Base-by-base conservation (phyloP, 352 stramenopile species). In the Aphanomyces cochlioides region DNA sequence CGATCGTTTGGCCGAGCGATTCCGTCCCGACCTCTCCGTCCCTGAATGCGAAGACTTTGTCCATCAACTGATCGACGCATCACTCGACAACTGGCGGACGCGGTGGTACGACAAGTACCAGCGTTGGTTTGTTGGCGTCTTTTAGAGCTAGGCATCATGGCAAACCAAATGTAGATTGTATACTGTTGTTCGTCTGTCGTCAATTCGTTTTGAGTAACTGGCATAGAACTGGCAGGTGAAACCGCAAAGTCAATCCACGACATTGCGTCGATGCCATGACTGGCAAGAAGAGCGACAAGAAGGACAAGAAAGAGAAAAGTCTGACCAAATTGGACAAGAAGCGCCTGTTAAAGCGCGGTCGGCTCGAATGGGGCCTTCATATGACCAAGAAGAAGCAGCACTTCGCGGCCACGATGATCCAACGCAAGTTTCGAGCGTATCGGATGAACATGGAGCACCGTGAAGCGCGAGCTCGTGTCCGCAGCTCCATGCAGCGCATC, bases 101-200 rank as follows among this genome's bases (percentile, higher is more conserved):
- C 87, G 93, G 50, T 98, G 94, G 87, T 99, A 99, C 81, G 93
- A 98, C 77, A 88, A 95, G 74, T 98, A 98, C 74, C 93, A 98
- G 80, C 84, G 90, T 56, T 98, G 89, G 82, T 96, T 86, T 66
- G 89, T 96, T 65, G 90, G 90, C 19, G 89, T 97, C 56, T 96
- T 93, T 69, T 95, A 83, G 63, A 69, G 28, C 28, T 28, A 28
- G 28, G 28, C 28, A 28, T 2, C 28, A 28, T 28, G 28, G 28
- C 28, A 28, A 28, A 28, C 28, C 28, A 2, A 28, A 28, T 28
- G 28, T 28, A 28, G 28, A 28, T 28, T 28, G 28, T 28, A 28
- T 28, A 28, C 28, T 28, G 28, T 28, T 28, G 28, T 28, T 28
- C 28, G 28, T 21, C 57, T 48, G 8, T 28, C 28, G 28, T 28